Evolutionary conservation across 257 asterid species (phyloP).

Genomic region (Nicotiana tabacum): DNA sequence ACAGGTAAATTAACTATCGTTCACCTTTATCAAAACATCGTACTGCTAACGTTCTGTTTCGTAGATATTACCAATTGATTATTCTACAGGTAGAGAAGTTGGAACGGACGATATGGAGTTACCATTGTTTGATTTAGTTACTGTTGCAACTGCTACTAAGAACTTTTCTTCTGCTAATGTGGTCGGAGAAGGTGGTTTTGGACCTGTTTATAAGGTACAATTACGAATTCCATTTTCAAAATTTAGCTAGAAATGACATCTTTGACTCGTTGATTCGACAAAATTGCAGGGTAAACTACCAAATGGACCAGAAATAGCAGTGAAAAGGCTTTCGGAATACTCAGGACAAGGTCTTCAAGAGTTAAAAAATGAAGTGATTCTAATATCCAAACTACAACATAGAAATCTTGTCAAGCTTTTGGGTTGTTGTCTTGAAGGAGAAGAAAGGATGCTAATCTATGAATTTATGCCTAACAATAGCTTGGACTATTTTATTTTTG

Average conservation of each 20-base stretch:
- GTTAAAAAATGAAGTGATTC: constrained; percentile 13
- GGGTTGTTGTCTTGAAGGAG: constrained; percentile 34
- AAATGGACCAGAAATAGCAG: constrained; percentile 31
- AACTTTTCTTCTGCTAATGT: constrained; percentile 30
- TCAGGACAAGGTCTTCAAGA: constrained; percentile 37
- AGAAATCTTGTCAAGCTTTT: constrained; percentile 36
- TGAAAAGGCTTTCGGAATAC: constrained; percentile 36
- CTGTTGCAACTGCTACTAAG: constrained; percentile 28
- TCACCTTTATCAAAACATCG: not conserved
- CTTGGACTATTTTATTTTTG: constrained; percentile 32
- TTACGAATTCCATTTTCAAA: not conserved
- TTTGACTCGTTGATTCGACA: not conserved
- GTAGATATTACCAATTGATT: not conserved
- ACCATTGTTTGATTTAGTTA: constrained; percentile 24
- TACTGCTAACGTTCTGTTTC: not conserved
- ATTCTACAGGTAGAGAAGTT: constrained; percentile 1
- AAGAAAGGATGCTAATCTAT: constrained; percentile 37
- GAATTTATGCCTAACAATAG: constrained; percentile 37
- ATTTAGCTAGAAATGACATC: not conserved
- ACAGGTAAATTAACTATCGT: not conserved
- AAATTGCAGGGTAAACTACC: constrained; percentile 27
- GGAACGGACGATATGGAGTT: constrained; percentile 22
- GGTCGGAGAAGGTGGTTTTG: constrained; percentile 46
- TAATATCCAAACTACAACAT: constrained; percentile 45
- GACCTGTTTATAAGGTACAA: constrained; percentile 42